These are phyloP conservation scores for Lipomyces sp. DNA, from an alignment of 805 yeast species.

Conservation along the genomic window DNA sequence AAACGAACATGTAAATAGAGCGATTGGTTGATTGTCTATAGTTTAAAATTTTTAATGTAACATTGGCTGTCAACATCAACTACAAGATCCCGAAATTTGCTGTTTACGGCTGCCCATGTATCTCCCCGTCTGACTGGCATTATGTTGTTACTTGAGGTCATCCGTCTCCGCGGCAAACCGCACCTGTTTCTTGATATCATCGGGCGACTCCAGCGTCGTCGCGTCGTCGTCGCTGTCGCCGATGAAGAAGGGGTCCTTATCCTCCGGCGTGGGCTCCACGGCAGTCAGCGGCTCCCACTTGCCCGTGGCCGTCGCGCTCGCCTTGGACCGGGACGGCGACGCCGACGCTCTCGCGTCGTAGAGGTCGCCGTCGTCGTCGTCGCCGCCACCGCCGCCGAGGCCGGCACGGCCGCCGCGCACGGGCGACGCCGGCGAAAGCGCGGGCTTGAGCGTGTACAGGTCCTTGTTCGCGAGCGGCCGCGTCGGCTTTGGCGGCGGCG, in stretches of 20 bases:
- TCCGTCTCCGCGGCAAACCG: conserved; percentile 17
- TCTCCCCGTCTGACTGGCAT: too few species aligned
- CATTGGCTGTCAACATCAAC: background rate
- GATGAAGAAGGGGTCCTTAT: conserved; percentile 50
- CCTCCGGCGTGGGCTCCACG: conserved; percentile 43
- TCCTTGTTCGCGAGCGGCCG: conserved; percentile 30
- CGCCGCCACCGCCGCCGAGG: too few species aligned
- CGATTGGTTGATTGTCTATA: too few species aligned
- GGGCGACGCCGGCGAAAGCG: background rate
- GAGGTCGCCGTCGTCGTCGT: conserved; percentile 1
- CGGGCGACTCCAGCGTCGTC: background rate
- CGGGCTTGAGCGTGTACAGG: background rate
- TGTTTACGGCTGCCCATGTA: background rate
- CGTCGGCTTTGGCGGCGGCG: conserved; percentile 40
- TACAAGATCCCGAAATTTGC: background rate
- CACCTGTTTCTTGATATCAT: conserved; percentile 20
- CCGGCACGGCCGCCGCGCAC: background rate
- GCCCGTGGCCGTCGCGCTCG: conserved; percentile 11
- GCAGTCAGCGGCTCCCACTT: conserved; percentile 48
- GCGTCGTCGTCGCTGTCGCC: conserved; percentile 50
- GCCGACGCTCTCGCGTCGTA: background rate
- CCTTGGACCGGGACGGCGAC: conserved; percentile 3
- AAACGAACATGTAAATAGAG: background rate
- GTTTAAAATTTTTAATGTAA: background rate
- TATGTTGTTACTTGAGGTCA: conserved; percentile 3